Conservation (phyloP, 208 protist species). For the Leishmania martiniquensis region DNA sequence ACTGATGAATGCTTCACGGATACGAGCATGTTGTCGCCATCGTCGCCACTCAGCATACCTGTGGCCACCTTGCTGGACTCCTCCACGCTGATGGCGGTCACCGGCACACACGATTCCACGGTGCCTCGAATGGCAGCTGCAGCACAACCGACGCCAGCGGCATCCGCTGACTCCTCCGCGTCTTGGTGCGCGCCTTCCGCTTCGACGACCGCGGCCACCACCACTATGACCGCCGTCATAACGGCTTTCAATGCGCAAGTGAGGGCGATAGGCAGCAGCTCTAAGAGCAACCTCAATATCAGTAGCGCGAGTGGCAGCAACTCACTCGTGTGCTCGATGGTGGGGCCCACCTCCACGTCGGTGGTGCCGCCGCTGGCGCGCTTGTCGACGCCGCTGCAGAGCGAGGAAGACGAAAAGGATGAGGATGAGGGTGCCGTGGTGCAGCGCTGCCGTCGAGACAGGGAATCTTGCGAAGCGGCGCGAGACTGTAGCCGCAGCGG, state of each 20-base stretch:
- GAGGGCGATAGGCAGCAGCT: background rate
- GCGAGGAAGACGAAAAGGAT: background rate
- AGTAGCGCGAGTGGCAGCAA: slow-evolving; percentile 7
- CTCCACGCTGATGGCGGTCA: background rate
- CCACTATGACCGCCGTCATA: background rate
- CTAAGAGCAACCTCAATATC: background rate
- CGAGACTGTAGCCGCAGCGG: background rate
- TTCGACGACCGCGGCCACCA: background rate
- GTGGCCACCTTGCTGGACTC: background rate
- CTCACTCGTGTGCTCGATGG: slow-evolving; percentile 8
- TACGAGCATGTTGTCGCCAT: background rate
- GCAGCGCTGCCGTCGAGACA: background rate
- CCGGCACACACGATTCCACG: background rate
- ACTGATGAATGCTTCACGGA: background rate
- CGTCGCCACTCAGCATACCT: background rate
- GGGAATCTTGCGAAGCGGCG: slow-evolving; percentile 5
- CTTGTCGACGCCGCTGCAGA: background rate
- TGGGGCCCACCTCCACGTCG: background rate
- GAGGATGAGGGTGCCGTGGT: background rate
- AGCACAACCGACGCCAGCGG: background rate
- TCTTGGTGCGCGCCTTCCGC: background rate
- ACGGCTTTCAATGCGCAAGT: background rate
- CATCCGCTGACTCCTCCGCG: background rate
- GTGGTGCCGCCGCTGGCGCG: slow-evolving; percentile 8
- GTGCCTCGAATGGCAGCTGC: background rate